phyloP scores from a whole-genome alignment of 2,329 filamentous ascomycete genomes.

The Knoxdaviesia capensis region DNA sequence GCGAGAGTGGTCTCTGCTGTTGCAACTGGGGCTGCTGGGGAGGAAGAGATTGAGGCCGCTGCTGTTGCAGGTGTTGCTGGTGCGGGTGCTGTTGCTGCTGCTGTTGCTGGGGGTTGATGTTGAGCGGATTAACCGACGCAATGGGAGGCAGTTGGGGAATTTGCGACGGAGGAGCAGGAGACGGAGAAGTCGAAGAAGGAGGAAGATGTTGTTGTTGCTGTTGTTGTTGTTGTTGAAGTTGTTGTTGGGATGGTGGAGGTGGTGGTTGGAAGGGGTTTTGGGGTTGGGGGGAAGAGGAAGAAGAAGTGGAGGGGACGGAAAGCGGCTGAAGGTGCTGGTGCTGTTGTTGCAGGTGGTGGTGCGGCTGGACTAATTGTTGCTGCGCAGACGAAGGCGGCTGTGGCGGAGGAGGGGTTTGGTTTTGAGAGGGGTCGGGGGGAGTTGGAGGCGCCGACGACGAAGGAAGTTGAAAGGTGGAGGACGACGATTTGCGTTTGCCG shows the following conservation, averaged over 20 bases:
- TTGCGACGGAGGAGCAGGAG: slow-evolving; percentile 16
- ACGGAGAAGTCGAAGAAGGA: background rate
- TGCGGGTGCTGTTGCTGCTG: slow-evolving; percentile 7
- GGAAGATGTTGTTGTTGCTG: background rate
- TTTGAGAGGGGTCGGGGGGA: slow-evolving; percentile 11
- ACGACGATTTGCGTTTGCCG: slow-evolving; percentile 57
- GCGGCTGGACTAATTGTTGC: slow-evolving; percentile 1
- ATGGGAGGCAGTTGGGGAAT: slow-evolving; percentile 14
- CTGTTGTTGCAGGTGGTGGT: slow-evolving; percentile 1
- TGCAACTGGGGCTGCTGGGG: slow-evolving; percentile 9
- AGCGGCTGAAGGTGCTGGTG: slow-evolving; percentile 18
- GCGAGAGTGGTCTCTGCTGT: slow-evolving; percentile 4
- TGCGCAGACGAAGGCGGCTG: background rate
- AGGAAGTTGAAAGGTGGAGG: slow-evolving; percentile 25
- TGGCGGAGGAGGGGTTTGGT: slow-evolving; percentile 16
- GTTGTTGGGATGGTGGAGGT: slow-evolving; percentile 4
- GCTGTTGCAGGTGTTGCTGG: slow-evolving; percentile 10
- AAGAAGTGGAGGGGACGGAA: slow-evolving; percentile 12
- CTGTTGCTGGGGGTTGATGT: slow-evolving; percentile 4
- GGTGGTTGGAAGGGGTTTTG: slow-evolving; percentile 4
- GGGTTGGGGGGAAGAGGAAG: background rate
- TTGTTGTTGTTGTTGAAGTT: background rate
- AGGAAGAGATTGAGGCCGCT: background rate
- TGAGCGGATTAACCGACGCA: background rate
- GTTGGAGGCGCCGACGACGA: background rate